Base-by-base conservation (phyloP, 108 stramenopile species). In the Skeletonema tropicum region DNA sequence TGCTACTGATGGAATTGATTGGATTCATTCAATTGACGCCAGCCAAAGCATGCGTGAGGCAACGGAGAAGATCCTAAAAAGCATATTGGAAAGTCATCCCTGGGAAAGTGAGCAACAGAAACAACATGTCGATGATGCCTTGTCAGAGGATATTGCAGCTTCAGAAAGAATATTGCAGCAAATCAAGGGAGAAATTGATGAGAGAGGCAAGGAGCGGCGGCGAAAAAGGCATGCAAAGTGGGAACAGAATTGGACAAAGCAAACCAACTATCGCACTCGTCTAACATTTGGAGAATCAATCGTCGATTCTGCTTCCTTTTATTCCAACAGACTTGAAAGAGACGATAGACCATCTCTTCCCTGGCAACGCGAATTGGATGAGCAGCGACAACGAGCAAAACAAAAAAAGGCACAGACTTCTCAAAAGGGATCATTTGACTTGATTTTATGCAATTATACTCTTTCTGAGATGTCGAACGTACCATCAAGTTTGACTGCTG, bases 21-120 rank as follows among this genome's bases (percentile, higher is more conserved):
- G 93, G 93, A 71, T 94, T 17, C 93, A 94, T 86, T 90, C 87
- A 4, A 86, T 94, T 62, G 93, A 94, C 67, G 88, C 91, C 7
- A 85, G 85, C 65, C 78, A 76, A 69, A 72, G 88, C 60, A 92
- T 92, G 91, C 65, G 93, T 45, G 89, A 92, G 64, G 77, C 85
- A 21, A 82, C 90, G 13, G 73, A 85, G 46, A 59, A 64, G 15
- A 70, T 94, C 2, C 57, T 92, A 36, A 76, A 85, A 69, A 79
- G 77, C 36, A 70, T 88, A 19, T 55, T 85, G 48, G 81, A 82
- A 35, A 38, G 60, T 13, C 63, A 33, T 59, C 76, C 74, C 0
- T 76, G 75, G 74, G 79, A 71, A 60, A 30, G 65, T 39, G 59
- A 87, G 30, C 71, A 71, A 49, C 68, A 64, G 60, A 49, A 75